Percentiles rank a stretch among this genome's conserved stretches.
These are phyloP conservation scores for Sporobolomyces pararoseus DNA, from an alignment of 768 basidiomycete species.

Conservation along the genomic window DNA sequence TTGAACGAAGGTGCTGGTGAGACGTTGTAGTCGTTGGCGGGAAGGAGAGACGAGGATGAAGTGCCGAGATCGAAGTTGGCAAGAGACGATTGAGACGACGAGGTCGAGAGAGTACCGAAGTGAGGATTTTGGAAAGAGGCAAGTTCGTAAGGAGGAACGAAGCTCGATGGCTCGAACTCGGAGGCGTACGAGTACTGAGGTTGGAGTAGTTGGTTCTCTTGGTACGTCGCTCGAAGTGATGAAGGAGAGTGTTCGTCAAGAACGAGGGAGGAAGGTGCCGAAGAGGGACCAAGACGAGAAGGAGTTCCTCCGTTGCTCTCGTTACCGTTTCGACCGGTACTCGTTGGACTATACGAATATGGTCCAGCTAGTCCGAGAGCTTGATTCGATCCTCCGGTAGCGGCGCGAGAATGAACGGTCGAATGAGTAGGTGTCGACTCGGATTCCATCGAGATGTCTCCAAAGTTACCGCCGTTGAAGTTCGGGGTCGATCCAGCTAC, in stretches of 20 bases:
- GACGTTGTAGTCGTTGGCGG: conserved; percentile 1
- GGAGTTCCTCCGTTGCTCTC: background rate
- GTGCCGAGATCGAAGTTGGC: conserved; percentile 22
- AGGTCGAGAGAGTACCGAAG: conserved; percentile 9
- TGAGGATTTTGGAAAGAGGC: conserved; percentile 4
- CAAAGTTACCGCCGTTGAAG: conserved; percentile 6
- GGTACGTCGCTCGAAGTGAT: background rate
- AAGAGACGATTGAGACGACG: conserved; percentile 27
- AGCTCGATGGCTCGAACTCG: background rate
- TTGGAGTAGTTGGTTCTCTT: background rate
- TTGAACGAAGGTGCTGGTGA: conserved; percentile 23
- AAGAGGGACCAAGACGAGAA: background rate
- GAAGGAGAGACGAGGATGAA: background rate
- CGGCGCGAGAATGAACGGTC: conserved; percentile 19
- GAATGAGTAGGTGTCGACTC: conserved; percentile 38
- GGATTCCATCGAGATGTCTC: conserved; percentile 32
- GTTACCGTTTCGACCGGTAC: background rate
- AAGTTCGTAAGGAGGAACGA: conserved; percentile 17
- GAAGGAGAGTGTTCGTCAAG: conserved; percentile 23
- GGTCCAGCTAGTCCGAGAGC: conserved; percentile 11
- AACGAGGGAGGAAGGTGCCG: background rate
- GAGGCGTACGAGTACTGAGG: conserved; percentile 1
- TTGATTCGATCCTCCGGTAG: background rate
- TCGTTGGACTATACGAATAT: conserved; percentile 23
- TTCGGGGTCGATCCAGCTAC: background rate